Percentiles rank a stretch among this genome's conserved stretches.
These are phyloP conservation scores for Astragalus membranaceus DNA, from an alignment of 306 rosid species.

Conservation along the genomic window DNA sequence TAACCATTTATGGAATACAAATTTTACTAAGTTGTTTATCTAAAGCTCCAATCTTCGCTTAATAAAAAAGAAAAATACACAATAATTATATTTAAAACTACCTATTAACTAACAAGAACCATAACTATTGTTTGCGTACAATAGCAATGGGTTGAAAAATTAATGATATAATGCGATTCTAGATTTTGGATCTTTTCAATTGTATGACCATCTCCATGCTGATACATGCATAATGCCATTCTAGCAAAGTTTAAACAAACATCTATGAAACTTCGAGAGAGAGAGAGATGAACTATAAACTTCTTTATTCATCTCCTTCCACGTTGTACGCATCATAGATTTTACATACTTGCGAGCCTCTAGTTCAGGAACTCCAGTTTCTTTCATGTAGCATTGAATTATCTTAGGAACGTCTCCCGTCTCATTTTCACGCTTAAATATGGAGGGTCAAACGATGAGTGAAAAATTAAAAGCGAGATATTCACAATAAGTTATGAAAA, in stretches of 20 bases:
- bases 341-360: constrained; percentile 15
- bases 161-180: no score
- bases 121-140: no score
- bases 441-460: not conserved
- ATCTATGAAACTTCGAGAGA: not conserved
- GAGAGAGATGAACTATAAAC: not conserved
- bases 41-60: no score
- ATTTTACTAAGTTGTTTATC: no score
- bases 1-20: no score
- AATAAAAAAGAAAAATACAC: no score
- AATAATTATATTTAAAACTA: no score
- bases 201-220: no score
- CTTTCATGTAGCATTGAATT: constrained; percentile 29
- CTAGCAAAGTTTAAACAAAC: not conserved
- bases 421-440: not conserved
- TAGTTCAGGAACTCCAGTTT: not conserved
- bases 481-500: not conserved
- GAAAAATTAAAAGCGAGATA: not conserved
- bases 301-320: constrained; percentile 1
- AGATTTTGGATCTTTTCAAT: no score
- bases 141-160: no score
- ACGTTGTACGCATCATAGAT: not conserved
- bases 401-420: constrained; percentile 24
- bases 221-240: no score
- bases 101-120: no score